Evolutionary conservation across 2,329 filamentous ascomycete genomes (phyloP).

Genomic region (Epichloe baconii): DNA sequence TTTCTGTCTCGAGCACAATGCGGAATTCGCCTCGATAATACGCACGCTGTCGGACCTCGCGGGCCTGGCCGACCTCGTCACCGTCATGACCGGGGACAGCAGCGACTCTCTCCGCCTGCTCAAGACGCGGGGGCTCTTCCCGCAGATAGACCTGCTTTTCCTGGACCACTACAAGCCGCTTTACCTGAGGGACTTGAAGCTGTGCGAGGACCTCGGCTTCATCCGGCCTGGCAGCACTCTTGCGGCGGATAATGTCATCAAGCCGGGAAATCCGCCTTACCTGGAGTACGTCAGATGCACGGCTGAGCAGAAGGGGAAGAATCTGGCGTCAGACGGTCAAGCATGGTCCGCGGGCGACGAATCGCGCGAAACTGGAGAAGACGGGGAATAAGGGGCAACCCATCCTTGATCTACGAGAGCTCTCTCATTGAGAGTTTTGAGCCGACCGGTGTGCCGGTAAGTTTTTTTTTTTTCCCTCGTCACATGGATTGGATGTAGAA

Average conservation of each 20-base stretch:
- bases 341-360: background rate
- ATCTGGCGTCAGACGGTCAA: conserved; percentile 34
- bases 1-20: conserved; percentile 59
- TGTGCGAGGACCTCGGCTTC: conserved; percentile 58
- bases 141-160: conserved; percentile 59
- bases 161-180: conserved; percentile 71
- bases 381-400: conserved; percentile 37
- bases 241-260: conserved; percentile 58
- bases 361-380: conserved; percentile 6
- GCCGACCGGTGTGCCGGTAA: conserved; percentile 51
- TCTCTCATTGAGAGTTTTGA: conserved; percentile 51
- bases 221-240: conserved; percentile 49
- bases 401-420: conserved; percentile 53
- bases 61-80: conserved; percentile 56
- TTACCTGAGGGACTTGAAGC: conserved; percentile 61
- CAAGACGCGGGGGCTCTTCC: conserved; percentile 36
- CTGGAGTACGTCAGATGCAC: conserved; percentile 55
- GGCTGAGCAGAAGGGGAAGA: conserved; percentile 51
- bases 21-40: conserved; percentile 61
- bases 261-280: conserved; percentile 61
- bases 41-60: conserved; percentile 58
- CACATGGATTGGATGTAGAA: background rate
- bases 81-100: conserved; percentile 57
- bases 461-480: conserved; percentile 10
- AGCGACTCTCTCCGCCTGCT: conserved; percentile 52